Evolutionary conservation across 2,329 filamentous ascomycete species (phyloP).

Genomic region (Hortaea werneckii): DNA sequence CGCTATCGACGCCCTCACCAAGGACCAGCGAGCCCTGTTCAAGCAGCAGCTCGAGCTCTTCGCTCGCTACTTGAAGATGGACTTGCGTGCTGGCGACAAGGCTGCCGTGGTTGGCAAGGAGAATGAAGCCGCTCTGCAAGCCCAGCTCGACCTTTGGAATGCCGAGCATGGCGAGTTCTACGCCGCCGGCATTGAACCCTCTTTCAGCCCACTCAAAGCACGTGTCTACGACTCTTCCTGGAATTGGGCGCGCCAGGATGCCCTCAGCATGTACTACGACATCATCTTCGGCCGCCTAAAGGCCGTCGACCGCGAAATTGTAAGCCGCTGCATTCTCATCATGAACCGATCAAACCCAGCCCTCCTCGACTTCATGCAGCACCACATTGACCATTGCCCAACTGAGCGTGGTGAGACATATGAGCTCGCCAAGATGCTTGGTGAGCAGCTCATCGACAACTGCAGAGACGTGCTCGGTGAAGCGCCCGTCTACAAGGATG

Average conservation of each 20-base stretch:
- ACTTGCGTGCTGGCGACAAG: constrained; percentile 93
- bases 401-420: constrained; percentile 96
- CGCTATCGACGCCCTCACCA: constrained; percentile 90
- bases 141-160: constrained; percentile 89
- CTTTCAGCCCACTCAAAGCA: constrained; percentile 88
- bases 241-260: constrained; percentile 98
- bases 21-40: constrained; percentile 90
- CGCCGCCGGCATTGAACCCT: constrained; percentile 83
- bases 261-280: constrained; percentile 96
- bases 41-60: constrained; percentile 96
- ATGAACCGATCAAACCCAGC: constrained; percentile 98
- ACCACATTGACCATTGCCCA: constrained; percentile 98
- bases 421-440: constrained; percentile 90
- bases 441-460: constrained; percentile 89
- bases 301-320: constrained; percentile 91
- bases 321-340: constrained; percentile 95
- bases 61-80: constrained; percentile 92
- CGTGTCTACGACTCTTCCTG: constrained; percentile 95
- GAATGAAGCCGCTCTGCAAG: constrained; percentile 77
- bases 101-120: constrained; percentile 76
- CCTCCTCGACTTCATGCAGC: constrained; percentile 97
- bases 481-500: constrained; percentile 90
- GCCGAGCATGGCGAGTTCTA: constrained; percentile 96
- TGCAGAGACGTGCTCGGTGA: constrained; percentile 82
- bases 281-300: constrained; percentile 94